Conservation (phyloP, 1,284 basidiomycete species). For the Cryptococcus sp. region DNA sequence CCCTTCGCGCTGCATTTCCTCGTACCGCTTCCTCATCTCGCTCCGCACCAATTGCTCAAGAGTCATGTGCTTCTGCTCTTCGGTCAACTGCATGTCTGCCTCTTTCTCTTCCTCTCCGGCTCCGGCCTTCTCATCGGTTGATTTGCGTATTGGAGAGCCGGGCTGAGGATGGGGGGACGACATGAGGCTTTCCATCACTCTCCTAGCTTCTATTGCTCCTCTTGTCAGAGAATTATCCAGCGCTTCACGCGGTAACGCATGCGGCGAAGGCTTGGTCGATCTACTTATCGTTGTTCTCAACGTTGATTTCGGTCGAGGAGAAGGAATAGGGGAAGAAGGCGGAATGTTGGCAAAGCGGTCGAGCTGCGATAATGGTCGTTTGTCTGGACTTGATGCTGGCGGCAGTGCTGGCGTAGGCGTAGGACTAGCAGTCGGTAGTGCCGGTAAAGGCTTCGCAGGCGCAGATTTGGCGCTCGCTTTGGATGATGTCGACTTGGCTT, state of each 20-base stretch:
- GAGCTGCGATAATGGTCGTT: conserved; percentile 20
- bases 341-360: conserved; percentile 41
- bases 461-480: conserved; percentile 1
- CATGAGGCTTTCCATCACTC: conserved; percentile 37
- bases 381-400: background rate
- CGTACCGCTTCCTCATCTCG: conserved; percentile 33
- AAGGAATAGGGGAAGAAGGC: conserved; percentile 22
- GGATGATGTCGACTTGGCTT: conserved; percentile 14
- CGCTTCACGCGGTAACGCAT: conserved; percentile 15
- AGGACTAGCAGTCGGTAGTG: conserved; percentile 9
- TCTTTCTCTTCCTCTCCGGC: conserved; percentile 2
- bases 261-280: conserved; percentile 10
- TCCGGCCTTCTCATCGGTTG: background rate
- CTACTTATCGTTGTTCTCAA: conserved; percentile 6
- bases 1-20: conserved; percentile 35
- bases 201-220: conserved; percentile 34
- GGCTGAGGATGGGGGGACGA: conserved; percentile 10
- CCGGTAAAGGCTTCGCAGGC: conserved; percentile 16
- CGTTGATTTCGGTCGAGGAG: conserved; percentile 15
- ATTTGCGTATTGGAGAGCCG: background rate
- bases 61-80: conserved; percentile 42
- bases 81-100: conserved; percentile 19
- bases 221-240: conserved; percentile 24
- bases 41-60: conserved; percentile 37
- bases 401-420: background rate